Conservation (phyloP, 805 yeast species). For the Myxozyma geophila region DNA sequence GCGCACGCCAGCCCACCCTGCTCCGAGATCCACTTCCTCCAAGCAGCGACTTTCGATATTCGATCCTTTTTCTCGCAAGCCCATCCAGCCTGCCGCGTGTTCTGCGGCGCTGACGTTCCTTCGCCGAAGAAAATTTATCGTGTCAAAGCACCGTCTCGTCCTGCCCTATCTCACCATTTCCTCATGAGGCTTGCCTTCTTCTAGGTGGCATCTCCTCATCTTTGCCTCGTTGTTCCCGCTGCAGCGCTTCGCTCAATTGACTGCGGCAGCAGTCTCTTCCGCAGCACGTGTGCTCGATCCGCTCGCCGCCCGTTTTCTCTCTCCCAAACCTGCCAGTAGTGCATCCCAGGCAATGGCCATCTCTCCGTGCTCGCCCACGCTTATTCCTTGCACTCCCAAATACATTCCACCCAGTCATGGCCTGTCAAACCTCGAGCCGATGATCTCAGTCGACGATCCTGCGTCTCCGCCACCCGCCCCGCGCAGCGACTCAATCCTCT, state of each 20-base stretch:
- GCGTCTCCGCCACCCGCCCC: background rate
- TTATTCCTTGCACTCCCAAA: background rate
- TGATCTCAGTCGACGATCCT: constrained; percentile 7
- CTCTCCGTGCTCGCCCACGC: no score
- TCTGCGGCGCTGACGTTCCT: background rate
- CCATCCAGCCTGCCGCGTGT: background rate
- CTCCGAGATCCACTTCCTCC: no score
- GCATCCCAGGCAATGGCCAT: no score
- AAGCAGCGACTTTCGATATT: background rate
- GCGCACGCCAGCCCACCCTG: no score
- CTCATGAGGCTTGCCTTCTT: no score
- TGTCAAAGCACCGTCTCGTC: background rate
- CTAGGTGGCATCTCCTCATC: background rate
- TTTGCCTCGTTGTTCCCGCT: background rate
- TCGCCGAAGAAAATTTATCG: background rate
- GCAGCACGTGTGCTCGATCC: background rate
- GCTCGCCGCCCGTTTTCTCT: background rate
- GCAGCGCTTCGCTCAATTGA: background rate
- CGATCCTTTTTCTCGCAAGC: background rate
- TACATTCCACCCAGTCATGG: background rate
- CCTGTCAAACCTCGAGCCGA: background rate
- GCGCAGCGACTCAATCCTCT: constrained; percentile 4
- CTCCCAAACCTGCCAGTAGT: background rate
- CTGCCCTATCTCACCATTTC: no score
- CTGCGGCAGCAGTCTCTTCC: background rate